These are phyloP conservation scores for Alopecurus myosuroides DNA, from an alignment of 176 grass and related monocot genomes.

Conservation along the genomic window DNA sequence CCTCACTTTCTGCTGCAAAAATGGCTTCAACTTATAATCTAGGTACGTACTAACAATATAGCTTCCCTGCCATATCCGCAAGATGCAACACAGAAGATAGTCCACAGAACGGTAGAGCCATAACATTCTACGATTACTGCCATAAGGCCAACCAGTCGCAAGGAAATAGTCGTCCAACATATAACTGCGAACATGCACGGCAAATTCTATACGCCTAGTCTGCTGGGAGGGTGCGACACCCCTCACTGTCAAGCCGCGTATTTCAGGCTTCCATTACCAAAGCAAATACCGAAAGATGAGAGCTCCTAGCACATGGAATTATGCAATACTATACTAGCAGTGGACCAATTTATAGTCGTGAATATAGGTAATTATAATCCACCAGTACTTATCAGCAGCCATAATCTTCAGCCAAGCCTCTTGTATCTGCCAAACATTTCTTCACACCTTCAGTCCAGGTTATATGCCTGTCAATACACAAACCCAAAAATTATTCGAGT, in stretches of 20 bases:
- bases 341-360: background rate
- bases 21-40: too few species aligned
- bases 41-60: too few species aligned
- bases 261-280: background rate
- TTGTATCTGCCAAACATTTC: background rate
- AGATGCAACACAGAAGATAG: background rate
- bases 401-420: background rate
- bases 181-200: background rate
- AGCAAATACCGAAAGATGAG: background rate
- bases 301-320: background rate
- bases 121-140: background rate
- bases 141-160: background rate
- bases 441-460: background rate
- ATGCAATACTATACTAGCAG: background rate
- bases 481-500: too few species aligned
- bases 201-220: background rate
- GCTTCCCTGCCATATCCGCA: too few species aligned
- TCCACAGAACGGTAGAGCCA: background rate
- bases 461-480: background rate
- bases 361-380: background rate
- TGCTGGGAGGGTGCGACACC: background rate
- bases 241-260: too few species aligned
- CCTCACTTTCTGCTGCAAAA: too few species aligned
- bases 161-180: background rate
- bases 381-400: background rate